Evolutionary conservation across 1,284 basidiomycete genomes (phyloP).

Genomic region (Spongiforma sp.): DNA sequence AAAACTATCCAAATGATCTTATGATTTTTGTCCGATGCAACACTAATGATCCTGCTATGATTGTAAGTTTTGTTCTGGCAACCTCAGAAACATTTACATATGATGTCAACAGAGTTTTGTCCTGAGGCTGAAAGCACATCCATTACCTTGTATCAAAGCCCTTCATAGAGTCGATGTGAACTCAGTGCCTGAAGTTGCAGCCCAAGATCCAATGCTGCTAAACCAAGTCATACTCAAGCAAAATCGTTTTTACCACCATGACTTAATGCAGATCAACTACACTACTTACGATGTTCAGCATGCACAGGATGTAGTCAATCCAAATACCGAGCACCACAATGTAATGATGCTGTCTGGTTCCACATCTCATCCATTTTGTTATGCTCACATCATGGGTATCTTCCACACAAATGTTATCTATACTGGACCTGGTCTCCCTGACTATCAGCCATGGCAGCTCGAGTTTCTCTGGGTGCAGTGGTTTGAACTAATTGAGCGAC

Average conservation of each 20-base stretch:
- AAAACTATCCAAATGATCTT: not conserved
- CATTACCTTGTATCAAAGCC: not conserved
- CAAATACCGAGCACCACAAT: not conserved
- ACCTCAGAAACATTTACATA: not conserved
- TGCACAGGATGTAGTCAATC: not conserved
- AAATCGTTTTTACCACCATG: not conserved
- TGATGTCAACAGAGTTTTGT: not conserved
- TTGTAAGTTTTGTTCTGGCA: not conserved
- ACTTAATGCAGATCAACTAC: not conserved
- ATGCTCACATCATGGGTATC: not conserved
- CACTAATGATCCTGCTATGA: not conserved
- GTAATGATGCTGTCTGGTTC: not conserved
- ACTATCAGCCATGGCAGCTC: not conserved
- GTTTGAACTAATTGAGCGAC: not conserved
- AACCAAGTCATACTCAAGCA: not conserved
- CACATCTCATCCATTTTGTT: not conserved
- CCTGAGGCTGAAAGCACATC: not conserved
- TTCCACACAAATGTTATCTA: not conserved
- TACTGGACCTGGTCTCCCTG: not conserved
- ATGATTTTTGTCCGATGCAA: not conserved
- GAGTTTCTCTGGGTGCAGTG: not conserved
- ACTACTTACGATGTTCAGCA: not conserved
- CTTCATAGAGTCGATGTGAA: not conserved
- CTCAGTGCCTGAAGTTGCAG: not conserved
- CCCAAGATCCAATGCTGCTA: not conserved